Percentiles rank a stretch among this genome's conserved stretches.
These are phyloP conservation scores for Mucor lusitanicus DNA, from an alignment of 371 early-diverging fungal genomes.

Conservation along the genomic window DNA sequence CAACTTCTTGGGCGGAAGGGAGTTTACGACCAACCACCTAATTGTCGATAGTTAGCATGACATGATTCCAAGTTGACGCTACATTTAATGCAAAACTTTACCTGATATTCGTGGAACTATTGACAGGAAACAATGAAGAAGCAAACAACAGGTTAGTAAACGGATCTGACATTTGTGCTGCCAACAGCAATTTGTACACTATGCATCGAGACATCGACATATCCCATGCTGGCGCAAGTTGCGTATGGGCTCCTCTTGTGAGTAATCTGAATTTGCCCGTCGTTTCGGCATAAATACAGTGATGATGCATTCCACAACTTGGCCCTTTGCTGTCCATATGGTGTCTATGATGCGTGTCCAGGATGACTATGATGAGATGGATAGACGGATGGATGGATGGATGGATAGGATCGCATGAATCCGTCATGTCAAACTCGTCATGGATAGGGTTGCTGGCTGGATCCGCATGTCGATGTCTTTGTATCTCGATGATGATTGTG, in stretches of 20 bases:
- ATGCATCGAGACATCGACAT: not conserved
- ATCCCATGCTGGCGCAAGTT: not conserved
- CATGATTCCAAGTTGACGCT: not conserved
- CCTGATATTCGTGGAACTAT: conserved; percentile 25
- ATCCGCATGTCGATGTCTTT: not conserved
- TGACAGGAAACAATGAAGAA: not conserved
- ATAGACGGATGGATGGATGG: conserved; percentile 11
- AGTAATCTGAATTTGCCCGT: not conserved
- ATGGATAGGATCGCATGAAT: conserved; percentile 2
- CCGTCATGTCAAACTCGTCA: not conserved
- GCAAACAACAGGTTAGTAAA: not conserved
- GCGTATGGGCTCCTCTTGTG: not conserved
- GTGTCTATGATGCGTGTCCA: not conserved
- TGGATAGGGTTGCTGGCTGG: not conserved
- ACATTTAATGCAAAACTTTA: not conserved
- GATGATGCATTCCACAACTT: not conserved
- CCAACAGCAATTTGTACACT: not conserved
- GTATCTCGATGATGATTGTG: not conserved
- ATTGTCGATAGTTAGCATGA: not conserved
- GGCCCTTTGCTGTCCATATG: not conserved
- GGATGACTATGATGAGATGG: not conserved
- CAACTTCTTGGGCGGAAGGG: conserved; percentile 91
- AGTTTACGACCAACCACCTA: conserved; percentile 93
- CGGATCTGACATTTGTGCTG: not conserved
- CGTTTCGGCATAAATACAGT: not conserved